phyloP scores from a whole-genome alignment of 2,329 filamentous ascomycete species.

The Zalaria sp. region DNA sequence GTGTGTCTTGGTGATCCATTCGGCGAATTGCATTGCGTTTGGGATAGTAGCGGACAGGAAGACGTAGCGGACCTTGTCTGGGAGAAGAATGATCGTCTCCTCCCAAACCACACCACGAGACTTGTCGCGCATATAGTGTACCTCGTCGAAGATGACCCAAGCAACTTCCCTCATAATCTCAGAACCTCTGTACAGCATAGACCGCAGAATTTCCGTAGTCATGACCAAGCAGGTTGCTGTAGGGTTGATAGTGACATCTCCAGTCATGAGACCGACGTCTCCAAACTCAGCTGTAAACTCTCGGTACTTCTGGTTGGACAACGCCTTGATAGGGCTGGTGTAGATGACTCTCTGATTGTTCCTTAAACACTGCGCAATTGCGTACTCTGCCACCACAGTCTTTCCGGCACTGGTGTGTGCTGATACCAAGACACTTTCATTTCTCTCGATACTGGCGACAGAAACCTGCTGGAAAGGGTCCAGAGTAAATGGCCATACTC shows the following conservation, averaged over 20 bases:
- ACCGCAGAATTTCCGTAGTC: constrained; percentile 98
- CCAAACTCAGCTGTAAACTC: constrained; percentile 94
- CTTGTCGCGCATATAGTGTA: constrained; percentile 96
- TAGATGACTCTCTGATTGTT: constrained; percentile 98
- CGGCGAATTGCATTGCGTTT: constrained; percentile 97
- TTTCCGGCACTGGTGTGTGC: constrained; percentile 97
- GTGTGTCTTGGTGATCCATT: constrained; percentile 98
- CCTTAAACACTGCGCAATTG: constrained; percentile 92
- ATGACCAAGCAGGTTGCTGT: constrained; percentile 96
- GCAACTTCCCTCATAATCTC: constrained; percentile 99
- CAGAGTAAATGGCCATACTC: constrained; percentile 75
- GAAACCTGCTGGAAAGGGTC: constrained; percentile 96
- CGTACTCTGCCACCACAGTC: constrained; percentile 96
- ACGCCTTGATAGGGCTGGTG: constrained; percentile 95
- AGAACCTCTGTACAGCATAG: constrained; percentile 94
- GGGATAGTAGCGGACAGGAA: constrained; percentile 97
- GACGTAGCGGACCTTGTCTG: constrained; percentile 97
- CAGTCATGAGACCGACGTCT: constrained; percentile 95
- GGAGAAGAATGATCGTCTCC: constrained; percentile 93
- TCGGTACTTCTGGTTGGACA: constrained; percentile 97
- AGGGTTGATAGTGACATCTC: constrained; percentile 97
- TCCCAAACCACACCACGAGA: constrained; percentile 94
- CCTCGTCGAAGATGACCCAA: constrained; percentile 97
- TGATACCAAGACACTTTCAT: constrained; percentile 91
- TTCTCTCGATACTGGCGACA: constrained; percentile 86